A percentile compares a stretch with the other conserved stretches of the same genome.
phyloP scores from a whole-genome alignment of 2,329 filamentous ascomycete genomes.

The Cucurbitaria berberidis region DNA sequence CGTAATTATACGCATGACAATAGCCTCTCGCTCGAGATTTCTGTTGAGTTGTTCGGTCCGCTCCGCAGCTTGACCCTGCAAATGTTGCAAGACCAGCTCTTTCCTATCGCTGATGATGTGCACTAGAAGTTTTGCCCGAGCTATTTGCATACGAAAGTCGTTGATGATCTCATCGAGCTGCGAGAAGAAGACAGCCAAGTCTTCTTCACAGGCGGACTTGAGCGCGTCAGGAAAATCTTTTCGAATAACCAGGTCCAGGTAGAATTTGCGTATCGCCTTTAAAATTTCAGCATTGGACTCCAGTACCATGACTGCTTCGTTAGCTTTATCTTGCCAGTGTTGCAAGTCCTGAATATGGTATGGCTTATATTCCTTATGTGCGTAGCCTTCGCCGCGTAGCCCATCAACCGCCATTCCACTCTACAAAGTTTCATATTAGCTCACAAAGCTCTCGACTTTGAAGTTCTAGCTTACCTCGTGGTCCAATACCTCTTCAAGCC shows the following conservation, averaged over 20 bases:
- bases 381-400: slow-evolving; percentile 12
- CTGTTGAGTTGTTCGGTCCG: slow-evolving; percentile 27
- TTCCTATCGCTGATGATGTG: slow-evolving; percentile 48
- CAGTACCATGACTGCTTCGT: slow-evolving; percentile 46
- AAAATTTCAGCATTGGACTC: slow-evolving; percentile 51
- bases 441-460: neutral
- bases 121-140: slow-evolving; percentile 43
- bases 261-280: slow-evolving; percentile 22
- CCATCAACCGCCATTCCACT: slow-evolving; percentile 23
- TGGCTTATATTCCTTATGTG: slow-evolving; percentile 18
- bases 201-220: slow-evolving; percentile 10
- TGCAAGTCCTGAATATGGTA: slow-evolving; percentile 47
- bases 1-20: slow-evolving; percentile 38
- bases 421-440: slow-evolving; percentile 6
- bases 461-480: slow-evolving; percentile 29
- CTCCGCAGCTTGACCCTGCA: slow-evolving; percentile 31
- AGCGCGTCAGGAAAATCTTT: slow-evolving; percentile 25
- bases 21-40: slow-evolving; percentile 31
- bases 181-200: slow-evolving; percentile 18
- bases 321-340: slow-evolving; percentile 45
- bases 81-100: slow-evolving; percentile 32
- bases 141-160: slow-evolving; percentile 48
- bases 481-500: slow-evolving; percentile 47
- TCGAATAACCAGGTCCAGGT: slow-evolving; percentile 13
- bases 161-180: slow-evolving; percentile 45